Evolutionary conservation across 352 stramenopile genomes (phyloP), one percentile per base, ranked within the genome.

Genomic region (Achlya hypogyna): DNA sequence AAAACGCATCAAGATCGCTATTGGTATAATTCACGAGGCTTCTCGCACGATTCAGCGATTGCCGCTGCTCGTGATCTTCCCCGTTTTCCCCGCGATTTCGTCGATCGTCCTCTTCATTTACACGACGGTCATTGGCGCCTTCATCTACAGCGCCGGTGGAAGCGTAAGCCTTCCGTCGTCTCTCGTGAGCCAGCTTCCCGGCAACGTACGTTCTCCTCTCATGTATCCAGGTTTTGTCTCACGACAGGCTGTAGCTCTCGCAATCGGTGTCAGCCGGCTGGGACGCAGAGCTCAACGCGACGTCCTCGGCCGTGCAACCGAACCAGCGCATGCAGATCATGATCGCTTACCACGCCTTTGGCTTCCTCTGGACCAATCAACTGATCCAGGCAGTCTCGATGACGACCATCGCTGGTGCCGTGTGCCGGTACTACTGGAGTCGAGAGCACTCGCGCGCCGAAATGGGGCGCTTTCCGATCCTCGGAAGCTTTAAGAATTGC

Each of bases 351-450:
- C 84, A 93, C 64, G 77, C 98, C 23, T 99, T 99, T 71, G 87
- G 85, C 51, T 97, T 97, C 38, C 93, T 98, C 51, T 99, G 96
- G 96, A 97, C 92, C 0, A 94, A 88, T 12, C 84, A 98, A 70
- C 95, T 99, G 58, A 97, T 99, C 69, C 82, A 98, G 25, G 95
- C 96, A 14, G 75, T 99, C 69, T 96, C 92, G 34, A 91, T 98
- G 81, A 96, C 98, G 53, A 87, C 91, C 5, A 87, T 99, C 47
- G 92, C 94, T 20, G 89, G 98, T 63, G 83, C 91, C 16, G 78
- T 97, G 38, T 86, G 81, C 47, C 86, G 78, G 18, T 98, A 93
- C 82, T 98, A 98, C 76, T 99, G 98, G 83, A 90, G 79, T 69
- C 77, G 77, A 20, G 75, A 88, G 38, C 84, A 93, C 32, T 78